Evolutionary conservation across 2,329 filamentous ascomycete genomes (phyloP), one percentile per base, ranked within the genome.

Genomic region (Alternaria hordeiaustralica): DNA sequence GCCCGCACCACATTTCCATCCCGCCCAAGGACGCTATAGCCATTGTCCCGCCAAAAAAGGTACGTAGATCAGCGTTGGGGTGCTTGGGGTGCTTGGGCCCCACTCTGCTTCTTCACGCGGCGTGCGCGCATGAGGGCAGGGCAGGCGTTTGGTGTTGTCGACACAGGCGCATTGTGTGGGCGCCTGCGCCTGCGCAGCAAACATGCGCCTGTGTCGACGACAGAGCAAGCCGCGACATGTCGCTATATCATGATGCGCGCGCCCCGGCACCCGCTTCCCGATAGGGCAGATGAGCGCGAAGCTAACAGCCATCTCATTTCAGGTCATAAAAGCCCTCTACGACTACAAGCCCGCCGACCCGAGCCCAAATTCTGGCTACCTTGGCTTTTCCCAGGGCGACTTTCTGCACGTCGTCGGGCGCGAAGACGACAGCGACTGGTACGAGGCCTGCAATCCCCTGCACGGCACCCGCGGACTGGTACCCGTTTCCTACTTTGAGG

Each of bases 361-460:
- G 64, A 83, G 83, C 57, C 91, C 95, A 79, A 90, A 68, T 61
- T 78, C 81, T 50, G 75, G 72, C 66, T 84, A 97, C 83, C 86
- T 99, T 74, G 91, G 92, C 78, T 99, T 99, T 82, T 93, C 90
- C 70, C 92, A 93, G 78, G 96, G 96, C 76, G 96, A 99, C 80
- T 99, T 98, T 81, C 96, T 99, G 80, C 95, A 98, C 84, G 96
- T 99, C 69, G 95, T 98, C 80, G 93, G 92, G 75, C 91, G 95
- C 80, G 96, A 98, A 83, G 91, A 97, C 85, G 95, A 98, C 79
- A 84, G 85, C 44, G 93, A 97, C 79, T 99, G 96, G 95, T 99
- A 97, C 86, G 96, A 98, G 82, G 96, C 95, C 60, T 98, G 94
- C 86, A 99, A 99, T 79, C 96, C 96, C 64, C 86, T 97, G 69